Percentiles rank a stretch among this genome's conserved stretches.
phyloP scores from a whole-genome alignment of 1,139 yeast genomes.

The Yamadazyma membranifaciens region DNA sequence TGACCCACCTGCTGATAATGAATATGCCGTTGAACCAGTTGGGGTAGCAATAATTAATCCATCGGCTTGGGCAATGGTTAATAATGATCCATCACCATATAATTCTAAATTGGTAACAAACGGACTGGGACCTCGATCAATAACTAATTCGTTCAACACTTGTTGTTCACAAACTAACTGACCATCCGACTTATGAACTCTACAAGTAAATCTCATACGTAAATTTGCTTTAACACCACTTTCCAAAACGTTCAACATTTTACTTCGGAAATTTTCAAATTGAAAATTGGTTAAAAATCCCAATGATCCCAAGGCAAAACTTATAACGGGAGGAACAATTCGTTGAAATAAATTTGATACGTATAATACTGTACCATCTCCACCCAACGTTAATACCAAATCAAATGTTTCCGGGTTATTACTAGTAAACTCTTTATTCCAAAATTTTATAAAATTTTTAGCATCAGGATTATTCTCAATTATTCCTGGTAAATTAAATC shows the following conservation, averaged over 20 bases:
- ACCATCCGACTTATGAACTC: constrained; percentile 58
- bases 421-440: constrained; percentile 62
- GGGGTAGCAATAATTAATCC: constrained; percentile 89
- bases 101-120: constrained; percentile 80
- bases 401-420: constrained; percentile 64
- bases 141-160: constrained; percentile 78
- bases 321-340: constrained; percentile 84
- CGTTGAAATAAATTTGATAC: constrained; percentile 77
- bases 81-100: constrained; percentile 75
- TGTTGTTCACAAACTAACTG: constrained; percentile 68
- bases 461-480: constrained; percentile 41
- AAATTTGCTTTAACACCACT: constrained; percentile 75
- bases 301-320: constrained; percentile 76
- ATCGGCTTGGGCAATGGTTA: constrained; percentile 89
- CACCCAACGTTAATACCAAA: constrained; percentile 77
- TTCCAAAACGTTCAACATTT: constrained; percentile 55
- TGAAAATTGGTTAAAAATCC: constrained; percentile 81
- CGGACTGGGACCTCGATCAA: constrained; percentile 88
- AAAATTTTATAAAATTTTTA: constrained; percentile 50
- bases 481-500: constrained; percentile 56
- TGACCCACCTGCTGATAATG: constrained; percentile 88
- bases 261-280: constrained; percentile 64
- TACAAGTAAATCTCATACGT: constrained; percentile 79
- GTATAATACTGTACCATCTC: constrained; percentile 86
- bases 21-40: constrained; percentile 90